These are phyloP conservation scores for Ceratocystis albifundus DNA, from an alignment of 2,329 filamentous ascomycete species.

Conservation along the genomic window DNA sequence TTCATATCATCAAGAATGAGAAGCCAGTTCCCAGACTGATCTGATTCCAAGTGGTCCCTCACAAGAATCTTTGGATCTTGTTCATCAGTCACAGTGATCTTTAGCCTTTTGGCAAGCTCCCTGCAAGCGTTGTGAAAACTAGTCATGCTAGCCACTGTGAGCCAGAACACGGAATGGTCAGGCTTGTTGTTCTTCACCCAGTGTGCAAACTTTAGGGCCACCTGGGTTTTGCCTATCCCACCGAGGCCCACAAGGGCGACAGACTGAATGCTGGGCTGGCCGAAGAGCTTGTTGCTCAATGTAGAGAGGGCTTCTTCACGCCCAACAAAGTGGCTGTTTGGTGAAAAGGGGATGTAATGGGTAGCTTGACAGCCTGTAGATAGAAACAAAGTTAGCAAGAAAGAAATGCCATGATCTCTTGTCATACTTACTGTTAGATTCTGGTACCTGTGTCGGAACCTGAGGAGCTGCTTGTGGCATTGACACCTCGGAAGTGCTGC, in stretches of 20 bases:
- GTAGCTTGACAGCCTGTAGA: too few species aligned
- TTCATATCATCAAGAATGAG: slow-evolving; percentile 27
- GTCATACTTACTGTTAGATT: not conserved
- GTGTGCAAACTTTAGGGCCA: not conserved
- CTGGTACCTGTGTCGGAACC: not conserved
- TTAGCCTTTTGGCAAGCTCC: not conserved
- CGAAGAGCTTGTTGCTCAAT: not conserved
- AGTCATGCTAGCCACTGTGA: not conserved
- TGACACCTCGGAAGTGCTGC: too few species aligned
- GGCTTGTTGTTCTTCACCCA: not conserved
- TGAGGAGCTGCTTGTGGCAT: too few species aligned
- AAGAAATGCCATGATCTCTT: not conserved
- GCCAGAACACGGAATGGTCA: not conserved
- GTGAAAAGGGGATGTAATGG: not conserved
- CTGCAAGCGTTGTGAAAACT: not conserved
- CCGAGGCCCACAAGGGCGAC: not conserved
- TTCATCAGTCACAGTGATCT: not conserved
- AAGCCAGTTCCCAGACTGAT: slow-evolving; percentile 25
- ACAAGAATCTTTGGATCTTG: slow-evolving; percentile 19
- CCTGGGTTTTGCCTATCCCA: not conserved
- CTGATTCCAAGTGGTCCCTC: slow-evolving; percentile 23
- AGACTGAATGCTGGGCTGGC: not conserved
- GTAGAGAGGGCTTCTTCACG: not conserved
- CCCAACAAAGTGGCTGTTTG: not conserved
- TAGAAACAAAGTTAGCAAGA: not conserved